Evolutionary conservation across 164 flowering plant species (phyloP), one percentile per base, ranked within the genome.

Genomic region (Houttuynia cordata): DNA sequence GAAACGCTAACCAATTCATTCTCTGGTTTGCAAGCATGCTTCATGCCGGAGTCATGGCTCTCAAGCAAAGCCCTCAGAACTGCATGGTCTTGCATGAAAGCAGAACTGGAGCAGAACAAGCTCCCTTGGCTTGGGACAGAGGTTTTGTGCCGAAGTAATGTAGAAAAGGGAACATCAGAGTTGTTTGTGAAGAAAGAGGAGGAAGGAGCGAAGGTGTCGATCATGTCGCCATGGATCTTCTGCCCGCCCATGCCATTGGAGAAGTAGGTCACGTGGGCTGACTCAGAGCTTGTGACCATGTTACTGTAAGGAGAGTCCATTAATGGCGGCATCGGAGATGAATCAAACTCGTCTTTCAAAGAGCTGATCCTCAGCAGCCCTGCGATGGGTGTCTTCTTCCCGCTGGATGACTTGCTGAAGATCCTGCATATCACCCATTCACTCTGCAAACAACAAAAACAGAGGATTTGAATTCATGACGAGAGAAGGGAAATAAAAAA

Each of bases 391-490:
- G 20, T 62, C 61, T 55, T 78, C 66, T 70, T 81, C 3, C 71
- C 52, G 19, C 72, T 79, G 19, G 72, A 60, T 67, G 17, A 78
- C 72, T 83, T 83, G 60, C 79, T 81, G 66, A 83, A 79, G 24
- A 81, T 68, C 71, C 77, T 76, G 66, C 78, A 71, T 0, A 83
- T 83, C 13, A 76, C 85, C 88, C 88, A 83, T 64, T 78, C 88
- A 64, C 77, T 82, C 85, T 83, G 80, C 69, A 71, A 54, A 34
- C 39, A 8, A 37, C 22, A 21, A 67, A 17, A 20, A 9, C 22
- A 64, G 40, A n/a, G 30, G 6, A 45, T 17, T 45, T 45, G 17
- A 3, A n/a, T 45, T 17, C 17, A 45, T 45, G 58, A 37, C 8
- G 64, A 4, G 34, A 61, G n/a, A n/a, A n/a, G n/a, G 51, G 54